Base-by-base conservation (phyloP, 2,329 filamentous ascomycete genomes). In the Aspergillaceae sp. region DNA sequence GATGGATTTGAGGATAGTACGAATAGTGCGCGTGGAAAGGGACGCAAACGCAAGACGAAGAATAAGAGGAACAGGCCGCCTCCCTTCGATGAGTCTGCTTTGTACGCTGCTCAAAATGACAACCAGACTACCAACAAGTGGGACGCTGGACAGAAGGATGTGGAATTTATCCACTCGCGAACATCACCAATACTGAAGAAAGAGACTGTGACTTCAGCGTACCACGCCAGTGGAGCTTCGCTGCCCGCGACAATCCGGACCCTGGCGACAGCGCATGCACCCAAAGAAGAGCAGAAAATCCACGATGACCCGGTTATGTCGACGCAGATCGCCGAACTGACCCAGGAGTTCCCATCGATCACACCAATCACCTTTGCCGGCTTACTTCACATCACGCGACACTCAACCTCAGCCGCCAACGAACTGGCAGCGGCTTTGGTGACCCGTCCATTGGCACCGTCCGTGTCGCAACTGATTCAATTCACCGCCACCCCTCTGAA, bases 1-100 rank as follows among this genome's bases (percentile, higher is more conserved):
- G 88, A 96, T 48, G 88, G 79, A 0, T 95, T 95, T 60, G 81
- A 79, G 26, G 74, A 79, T 35, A 75, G 75, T 0, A 75, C 80
- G 10, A 67, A 74, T 19, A 19, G 19, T 5, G 60, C 62, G 9
- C 63, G 66, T 19, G 64, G 68, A 58, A 68, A 71, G 48, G 63
- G 67, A 19, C 62, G 62, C 5, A 79, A 71, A 52, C 67, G 65
- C 43, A 69, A 68, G 48, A 54, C 34, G n/a, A 58, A 60, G 47
- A 60, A 57, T 30, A 69, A 63, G 38, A 65, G 59, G 34, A 19
- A 19, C 19, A 19, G 19, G 19, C 19, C 19, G 19, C 19, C 19
- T 19, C 19, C 19, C 19, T 19, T 19, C 19, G 19, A 19, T n/a
- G 44, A 51, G 8, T 51, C 45, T 9, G 49, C 49, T 27, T 50